Conservation (phyloP, 1,284 basidiomycete genomes). For the Jaminaea rosea region DNA sequence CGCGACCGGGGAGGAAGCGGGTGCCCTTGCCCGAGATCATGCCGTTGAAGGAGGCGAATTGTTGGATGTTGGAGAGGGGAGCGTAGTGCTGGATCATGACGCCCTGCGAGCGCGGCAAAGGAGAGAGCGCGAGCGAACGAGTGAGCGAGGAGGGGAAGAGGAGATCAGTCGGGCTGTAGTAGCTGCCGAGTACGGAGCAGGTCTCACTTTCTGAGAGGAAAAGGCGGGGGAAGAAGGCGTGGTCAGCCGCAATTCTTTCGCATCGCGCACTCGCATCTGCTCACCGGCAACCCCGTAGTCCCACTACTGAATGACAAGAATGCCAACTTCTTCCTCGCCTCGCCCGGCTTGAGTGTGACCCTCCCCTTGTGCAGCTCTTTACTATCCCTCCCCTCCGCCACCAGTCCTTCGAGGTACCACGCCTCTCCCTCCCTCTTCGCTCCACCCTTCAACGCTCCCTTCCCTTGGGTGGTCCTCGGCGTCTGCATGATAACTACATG, state of each 20-base stretch:
- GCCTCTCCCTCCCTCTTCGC: conserved; percentile 21
- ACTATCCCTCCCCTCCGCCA: conserved; percentile 46
- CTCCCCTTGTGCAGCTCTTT: conserved; percentile 50
- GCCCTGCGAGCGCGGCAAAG: too few relatives aligned
- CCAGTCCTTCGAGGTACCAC: conserved; percentile 55
- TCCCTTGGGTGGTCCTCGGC: conserved; percentile 5
- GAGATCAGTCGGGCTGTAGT: neutral
- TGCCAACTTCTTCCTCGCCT: conserved; percentile 61
- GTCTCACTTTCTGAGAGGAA: too few relatives aligned
- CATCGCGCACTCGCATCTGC: too few relatives aligned
- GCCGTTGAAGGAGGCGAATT: conserved; percentile 5
- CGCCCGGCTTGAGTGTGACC: conserved; percentile 54
- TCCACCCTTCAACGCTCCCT: conserved; percentile 11
- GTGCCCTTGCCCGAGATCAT: conserved; percentile 8
- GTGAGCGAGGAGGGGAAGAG: too few relatives aligned
- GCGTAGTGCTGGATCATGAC: conserved; percentile 14
- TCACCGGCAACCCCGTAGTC: conserved; percentile 70
- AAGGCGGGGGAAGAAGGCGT: too few relatives aligned
- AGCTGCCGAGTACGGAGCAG: too few relatives aligned
- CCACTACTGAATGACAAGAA: conserved; percentile 71
- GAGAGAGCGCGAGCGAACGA: too few relatives aligned
- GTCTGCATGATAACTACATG: conserved; percentile 22
- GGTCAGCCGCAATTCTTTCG: too few relatives aligned
- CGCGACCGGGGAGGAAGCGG: conserved; percentile 25
- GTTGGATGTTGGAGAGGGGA: conserved; percentile 14